These are phyloP conservation scores for Vitis hybrid DNA, from an alignment of 177 flowering plant genomes.

Conservation along the genomic window DNA sequence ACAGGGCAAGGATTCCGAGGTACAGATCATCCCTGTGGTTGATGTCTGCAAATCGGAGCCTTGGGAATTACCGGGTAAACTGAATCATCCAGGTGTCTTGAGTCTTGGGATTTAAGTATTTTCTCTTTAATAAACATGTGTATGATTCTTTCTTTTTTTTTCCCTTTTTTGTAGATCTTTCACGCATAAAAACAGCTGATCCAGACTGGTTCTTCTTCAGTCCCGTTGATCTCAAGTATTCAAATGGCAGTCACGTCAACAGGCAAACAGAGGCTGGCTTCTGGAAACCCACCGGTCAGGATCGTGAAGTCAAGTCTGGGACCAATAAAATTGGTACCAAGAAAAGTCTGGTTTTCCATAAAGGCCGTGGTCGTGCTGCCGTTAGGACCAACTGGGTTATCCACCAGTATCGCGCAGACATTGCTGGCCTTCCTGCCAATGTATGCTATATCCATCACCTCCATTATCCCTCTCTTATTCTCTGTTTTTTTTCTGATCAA, in stretches of 20 bases:
- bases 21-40: background rate
- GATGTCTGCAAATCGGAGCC: background rate
- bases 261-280: background rate
- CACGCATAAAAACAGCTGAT: background rate
- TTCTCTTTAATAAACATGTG: no score
- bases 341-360: background rate
- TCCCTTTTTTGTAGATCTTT: background rate
- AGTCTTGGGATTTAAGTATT: background rate
- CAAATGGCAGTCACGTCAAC: background rate
- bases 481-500: no score
- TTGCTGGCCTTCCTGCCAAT: no score
- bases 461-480: no score
- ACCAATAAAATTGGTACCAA: background rate
- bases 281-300: conserved; percentile 8
- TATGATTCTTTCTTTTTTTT: no score
- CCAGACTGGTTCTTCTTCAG: background rate
- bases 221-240: background rate
- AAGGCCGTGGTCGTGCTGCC: background rate
- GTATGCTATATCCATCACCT: no score
- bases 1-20: no score
- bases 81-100: background rate
- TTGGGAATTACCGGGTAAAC: background rate
- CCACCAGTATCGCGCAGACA: background rate
- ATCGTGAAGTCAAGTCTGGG: background rate
- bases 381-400: conserved; percentile 6